These are phyloP conservation scores for Serendipita vermifera DNA, from an alignment of 768 basidiomycete species.

Conservation along the genomic window DNA sequence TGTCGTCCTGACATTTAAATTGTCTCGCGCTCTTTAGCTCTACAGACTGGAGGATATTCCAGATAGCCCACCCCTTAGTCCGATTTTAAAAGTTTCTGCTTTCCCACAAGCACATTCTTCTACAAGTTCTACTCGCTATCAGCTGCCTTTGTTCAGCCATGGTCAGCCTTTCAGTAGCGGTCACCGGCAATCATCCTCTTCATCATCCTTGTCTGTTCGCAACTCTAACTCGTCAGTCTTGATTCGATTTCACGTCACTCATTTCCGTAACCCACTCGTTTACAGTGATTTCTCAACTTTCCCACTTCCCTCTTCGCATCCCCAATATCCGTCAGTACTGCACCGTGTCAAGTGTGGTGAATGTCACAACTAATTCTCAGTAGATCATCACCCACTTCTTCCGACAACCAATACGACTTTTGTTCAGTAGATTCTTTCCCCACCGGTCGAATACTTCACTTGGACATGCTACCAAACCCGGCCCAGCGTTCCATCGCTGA, in stretches of 20 bases:
- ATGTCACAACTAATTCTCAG: too few species aligned
- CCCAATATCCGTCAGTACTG: neutral
- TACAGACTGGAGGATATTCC: constrained; percentile 1
- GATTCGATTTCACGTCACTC: neutral
- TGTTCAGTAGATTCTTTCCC: neutral
- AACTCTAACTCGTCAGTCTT: neutral
- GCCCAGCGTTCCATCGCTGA: constrained; percentile 1
- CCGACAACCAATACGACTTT: neutral
- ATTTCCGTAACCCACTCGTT: neutral
- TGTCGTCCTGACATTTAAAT: neutral
- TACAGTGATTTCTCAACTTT: neutral
- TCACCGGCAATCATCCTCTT: constrained; percentile 5
- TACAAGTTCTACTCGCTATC: neutral
- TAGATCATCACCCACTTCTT: neutral
- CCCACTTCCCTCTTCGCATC: neutral
- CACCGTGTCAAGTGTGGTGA: too few species aligned
- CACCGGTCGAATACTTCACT: neutral
- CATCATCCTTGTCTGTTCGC: neutral
- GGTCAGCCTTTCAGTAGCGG: neutral
- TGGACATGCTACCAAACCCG: neutral
- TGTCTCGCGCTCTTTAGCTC: neutral
- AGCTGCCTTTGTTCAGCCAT: neutral
- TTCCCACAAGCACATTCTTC: neutral
- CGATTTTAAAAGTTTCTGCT: neutral
- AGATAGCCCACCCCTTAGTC: neutral